A percentile compares a stretch with the other conserved stretches of the same genome.
Evolutionary conservation across 371 early-diverging fungal species (phyloP).

Genomic region (Zancudomyces culisetae): DNA sequence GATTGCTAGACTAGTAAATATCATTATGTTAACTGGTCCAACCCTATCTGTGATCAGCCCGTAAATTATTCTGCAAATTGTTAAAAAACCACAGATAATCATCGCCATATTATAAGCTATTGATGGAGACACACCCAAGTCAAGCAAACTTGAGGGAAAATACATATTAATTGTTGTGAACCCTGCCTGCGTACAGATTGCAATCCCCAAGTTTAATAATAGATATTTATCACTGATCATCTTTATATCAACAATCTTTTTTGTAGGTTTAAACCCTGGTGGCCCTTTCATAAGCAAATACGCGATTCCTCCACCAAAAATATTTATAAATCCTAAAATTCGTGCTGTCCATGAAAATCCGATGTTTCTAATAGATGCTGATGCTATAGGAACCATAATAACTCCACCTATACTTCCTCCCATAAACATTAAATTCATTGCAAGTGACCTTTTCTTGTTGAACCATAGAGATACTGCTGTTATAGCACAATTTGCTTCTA

Average conservation of each 20-base stretch:
- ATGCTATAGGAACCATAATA: constrained; percentile 32
- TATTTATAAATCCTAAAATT: neutral
- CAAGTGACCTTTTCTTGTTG: constrained; percentile 37
- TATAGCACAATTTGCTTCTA: constrained; percentile 28
- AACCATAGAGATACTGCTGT: constrained; percentile 45
- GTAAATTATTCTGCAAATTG: neutral
- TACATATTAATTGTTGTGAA: neutral
- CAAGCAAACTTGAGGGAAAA: neutral
- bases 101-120: neutral
- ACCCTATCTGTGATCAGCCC: constrained; percentile 32
- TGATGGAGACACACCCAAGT: neutral
- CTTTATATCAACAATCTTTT: neutral
- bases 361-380: constrained; percentile 22
- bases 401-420: constrained; percentile 52
- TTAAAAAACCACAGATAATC: neutral
- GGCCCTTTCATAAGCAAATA: neutral
- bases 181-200: neutral
- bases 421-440: constrained; percentile 49
- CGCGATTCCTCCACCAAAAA: neutral
- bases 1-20: constrained; percentile 13
- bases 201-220: neutral
- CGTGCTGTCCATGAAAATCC: neutral
- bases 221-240: neutral
- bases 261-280: neutral
- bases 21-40: constrained; percentile 33